Evolutionary conservation across 768 basidiomycete genomes (phyloP), one percentile per base, ranked within the genome.

Genomic region (Dioszegia crocea): DNA sequence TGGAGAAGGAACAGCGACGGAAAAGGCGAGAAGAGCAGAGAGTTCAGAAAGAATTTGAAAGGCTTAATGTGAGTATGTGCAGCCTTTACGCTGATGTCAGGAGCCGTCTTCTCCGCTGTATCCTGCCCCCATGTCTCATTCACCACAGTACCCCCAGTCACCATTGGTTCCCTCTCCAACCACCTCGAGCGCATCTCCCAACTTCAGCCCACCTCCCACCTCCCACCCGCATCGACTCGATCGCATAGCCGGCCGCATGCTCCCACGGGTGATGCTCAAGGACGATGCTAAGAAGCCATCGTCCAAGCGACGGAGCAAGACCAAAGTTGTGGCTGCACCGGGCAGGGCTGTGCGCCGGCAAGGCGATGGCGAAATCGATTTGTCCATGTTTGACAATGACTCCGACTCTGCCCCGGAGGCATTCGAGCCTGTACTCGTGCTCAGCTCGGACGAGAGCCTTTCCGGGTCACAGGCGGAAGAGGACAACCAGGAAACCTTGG

Each of bases 211-310:
- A 33, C 33, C 33, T 14, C 8, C 33, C 33, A 6, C 33, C 6
- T 6, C 33, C 14, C 33, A 33, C 33, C 6, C 33, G 8, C 33
- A 33, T 33, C 33, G 14, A 6, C 33, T 33, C 6, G 33, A 33
- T 14, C 33, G 33, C 27, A 75, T 72, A 29, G 73, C 70, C 27
- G 33, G 65, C 21, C 51, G 78, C 16, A 81, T 87, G 81, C 77
- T 84, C 77, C 85, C 85, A 3, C 78, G 78, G 11, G 80, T 80
- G 48, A 82, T 86, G 81, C 72, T 83, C 45, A 70, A 79, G 16
- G 33, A 59, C 62, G 70, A 59, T 3, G 57, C 56, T 40, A 61
- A 44, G 29, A 21, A 60, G 59, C 24, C 56, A 24, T 38, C 21
- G 55, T 9, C 10, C 21, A 78, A 78, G 0, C 78, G 78, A 23